phyloP scores from a whole-genome alignment of 129 eudicot genomes.

The Pseudognaphalium luteoalbum region DNA sequence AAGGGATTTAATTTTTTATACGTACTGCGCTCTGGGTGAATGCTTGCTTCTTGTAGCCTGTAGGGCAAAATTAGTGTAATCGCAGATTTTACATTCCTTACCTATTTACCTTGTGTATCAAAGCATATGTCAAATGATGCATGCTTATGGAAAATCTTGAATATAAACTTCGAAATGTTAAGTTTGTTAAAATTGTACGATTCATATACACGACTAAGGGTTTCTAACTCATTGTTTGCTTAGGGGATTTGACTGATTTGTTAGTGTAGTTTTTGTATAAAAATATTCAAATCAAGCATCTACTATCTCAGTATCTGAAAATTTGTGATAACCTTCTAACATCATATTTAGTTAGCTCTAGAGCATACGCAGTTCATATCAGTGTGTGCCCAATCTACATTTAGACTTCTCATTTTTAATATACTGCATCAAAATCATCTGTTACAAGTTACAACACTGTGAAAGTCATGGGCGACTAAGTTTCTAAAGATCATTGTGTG shows the following conservation, averaged over 20 bases:
- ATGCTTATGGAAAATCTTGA: neutral
- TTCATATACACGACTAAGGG: neutral
- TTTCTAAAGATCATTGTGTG: neutral
- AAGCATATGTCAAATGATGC: neutral
- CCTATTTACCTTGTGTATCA: neutral
- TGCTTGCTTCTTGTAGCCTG: neutral
- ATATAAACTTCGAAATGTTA: neutral
- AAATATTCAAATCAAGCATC: neutral
- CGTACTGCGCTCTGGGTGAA: neutral
- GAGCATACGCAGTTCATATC: neutral
- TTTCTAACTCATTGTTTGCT: neutral
- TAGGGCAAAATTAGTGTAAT: neutral
- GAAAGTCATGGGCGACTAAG: too few species aligned
- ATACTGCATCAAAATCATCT: neutral
- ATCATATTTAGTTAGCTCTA: neutral
- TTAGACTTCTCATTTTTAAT: too few species aligned
- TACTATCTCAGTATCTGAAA: neutral
- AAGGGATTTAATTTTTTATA: neutral
- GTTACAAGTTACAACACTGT: neutral
- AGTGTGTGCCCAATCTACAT: neutral
- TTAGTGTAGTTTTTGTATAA: neutral
- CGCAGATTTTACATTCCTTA: neutral
- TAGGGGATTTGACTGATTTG: neutral
- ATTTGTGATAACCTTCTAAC: neutral
- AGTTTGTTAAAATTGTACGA: neutral